Base-by-base conservation (phyloP, 2,329 filamentous ascomycete genomes). In the Xylaria sp. region DNA sequence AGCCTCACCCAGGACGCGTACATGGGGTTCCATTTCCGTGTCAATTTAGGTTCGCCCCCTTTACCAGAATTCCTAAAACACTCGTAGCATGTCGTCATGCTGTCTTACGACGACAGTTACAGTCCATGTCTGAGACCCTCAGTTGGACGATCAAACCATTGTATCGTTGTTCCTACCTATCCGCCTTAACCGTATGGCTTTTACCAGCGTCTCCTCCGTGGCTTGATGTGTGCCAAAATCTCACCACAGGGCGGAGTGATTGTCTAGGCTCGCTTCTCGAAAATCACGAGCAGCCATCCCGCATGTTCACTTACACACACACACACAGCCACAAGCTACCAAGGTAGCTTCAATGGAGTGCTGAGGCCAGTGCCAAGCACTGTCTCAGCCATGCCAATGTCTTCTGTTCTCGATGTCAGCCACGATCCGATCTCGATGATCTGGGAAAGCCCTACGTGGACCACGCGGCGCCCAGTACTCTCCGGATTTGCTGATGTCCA, bases 391-490 rank as follows among this genome's bases (percentile, higher is more conserved):
- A 86, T 90, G 9, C 86, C 86, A 66, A 90, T 89, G 66, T 90
- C 86, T 54, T 83, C 85, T 74, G 53, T 50, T 17, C 29, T 51
- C 49, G 24, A 47, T 22, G 45, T 56, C 48, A 54, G 61, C 64
- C 63, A 40, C 48, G 24, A 44, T 22, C 7, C 44, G 43, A 47
- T 53, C 58, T 50, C 38, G 26, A 45, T 52, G 39, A 39, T 19
- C 29, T 39, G 34, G 40, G 26, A 22, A 42, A 54, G 45, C 73
- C 82, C 74, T 73, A 87, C 85, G 74, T 52, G 87, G 80, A 61
- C 88, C 88, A 60, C 87, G 76, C 2, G 88, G 88, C 29, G 88
- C 88, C 88, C 88, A 91, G 63, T 83, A 90, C 71, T 89, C 75
- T 7, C 88, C 88, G 4, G 85, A 86, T 70, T 85, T 87, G 62